Evolutionary conservation across 257 asterid genomes (phyloP).

Genomic region (Solanum virginianum): DNA sequence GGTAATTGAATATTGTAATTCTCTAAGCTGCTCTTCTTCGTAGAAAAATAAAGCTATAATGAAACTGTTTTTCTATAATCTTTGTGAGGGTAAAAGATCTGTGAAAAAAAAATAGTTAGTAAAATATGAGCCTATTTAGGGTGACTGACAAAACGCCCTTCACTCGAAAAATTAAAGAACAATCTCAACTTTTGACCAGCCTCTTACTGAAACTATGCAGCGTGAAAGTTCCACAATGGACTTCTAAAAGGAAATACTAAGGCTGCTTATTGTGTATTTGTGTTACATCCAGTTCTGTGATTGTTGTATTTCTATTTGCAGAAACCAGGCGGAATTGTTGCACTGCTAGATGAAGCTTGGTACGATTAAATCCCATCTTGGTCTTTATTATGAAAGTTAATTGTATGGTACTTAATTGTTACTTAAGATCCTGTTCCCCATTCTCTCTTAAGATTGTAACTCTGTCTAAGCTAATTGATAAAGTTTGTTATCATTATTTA

Average conservation of each 20-base stretch:
- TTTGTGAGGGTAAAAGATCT: background rate
- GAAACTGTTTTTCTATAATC: background rate
- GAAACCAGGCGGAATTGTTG: slow-evolving; percentile 96
- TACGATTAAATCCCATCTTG: slow-evolving; percentile 12
- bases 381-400: background rate
- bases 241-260: background rate
- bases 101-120: background rate
- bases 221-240: background rate
- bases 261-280: background rate
- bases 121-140: background rate
- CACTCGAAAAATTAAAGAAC: background rate
- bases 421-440: background rate
- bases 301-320: slow-evolving; percentile 33
- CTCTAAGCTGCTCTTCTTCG: background rate
- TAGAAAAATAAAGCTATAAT: background rate
- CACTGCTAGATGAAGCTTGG: slow-evolving; percentile 99
- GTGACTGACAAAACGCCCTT: background rate
- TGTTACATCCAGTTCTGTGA: background rate
- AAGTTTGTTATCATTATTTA: slow-evolving; percentile 7
- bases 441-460: background rate
- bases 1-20: background rate
- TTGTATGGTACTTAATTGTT: slow-evolving; percentile 1
- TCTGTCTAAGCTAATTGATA: background rate
- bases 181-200: background rate
- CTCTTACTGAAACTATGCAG: background rate